Evolutionary conservation across 805 yeast species (phyloP).

Genomic region (Priceomyces fermenticarens): DNA sequence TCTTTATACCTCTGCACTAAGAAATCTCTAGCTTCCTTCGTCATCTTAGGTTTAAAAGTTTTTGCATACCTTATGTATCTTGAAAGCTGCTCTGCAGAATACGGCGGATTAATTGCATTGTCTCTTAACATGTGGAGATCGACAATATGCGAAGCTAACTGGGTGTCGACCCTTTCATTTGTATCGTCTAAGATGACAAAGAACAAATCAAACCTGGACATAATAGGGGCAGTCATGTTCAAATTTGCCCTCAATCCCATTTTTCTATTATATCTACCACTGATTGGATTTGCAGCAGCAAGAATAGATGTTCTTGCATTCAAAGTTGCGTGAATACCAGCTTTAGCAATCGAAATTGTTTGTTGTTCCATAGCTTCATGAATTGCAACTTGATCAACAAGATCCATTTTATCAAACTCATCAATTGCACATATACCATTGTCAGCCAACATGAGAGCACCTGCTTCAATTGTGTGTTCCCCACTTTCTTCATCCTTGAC

Average conservation of each 20-base stretch:
- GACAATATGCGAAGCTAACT: conserved; percentile 88
- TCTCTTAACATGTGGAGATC: conserved; percentile 89
- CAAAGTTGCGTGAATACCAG: conserved; percentile 96
- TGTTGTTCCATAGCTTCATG: conserved; percentile 99
- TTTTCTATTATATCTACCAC: conserved; percentile 93
- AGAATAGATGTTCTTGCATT: conserved; percentile 95
- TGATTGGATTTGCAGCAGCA: conserved; percentile 98
- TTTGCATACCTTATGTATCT: conserved; percentile 89
- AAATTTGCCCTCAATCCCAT: conserved; percentile 79
- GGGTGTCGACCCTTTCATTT: conserved; percentile 85
- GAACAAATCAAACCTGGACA: conserved; percentile 96
- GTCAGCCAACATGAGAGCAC: conserved; percentile 97
- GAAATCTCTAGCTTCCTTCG: conserved; percentile 72
- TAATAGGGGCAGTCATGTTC: conserved; percentile 96
- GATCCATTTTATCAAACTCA: conserved; percentile 97
- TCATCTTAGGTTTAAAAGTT: conserved; percentile 87
- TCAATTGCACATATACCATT: conserved; percentile 98
- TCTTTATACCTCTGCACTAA: conserved; percentile 80
- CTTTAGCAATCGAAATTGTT: conserved; percentile 96
- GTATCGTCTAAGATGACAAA: conserved; percentile 94
- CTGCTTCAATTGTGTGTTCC: conserved; percentile 96
- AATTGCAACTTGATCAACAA: conserved; percentile 93
- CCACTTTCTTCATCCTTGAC: conserved; percentile 97
- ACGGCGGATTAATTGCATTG: conserved; percentile 87
- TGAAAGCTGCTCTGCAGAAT: conserved; percentile 79